phyloP scores from a whole-genome alignment of 2,329 filamentous ascomycete species.

The Trichoderma sp. region DNA sequence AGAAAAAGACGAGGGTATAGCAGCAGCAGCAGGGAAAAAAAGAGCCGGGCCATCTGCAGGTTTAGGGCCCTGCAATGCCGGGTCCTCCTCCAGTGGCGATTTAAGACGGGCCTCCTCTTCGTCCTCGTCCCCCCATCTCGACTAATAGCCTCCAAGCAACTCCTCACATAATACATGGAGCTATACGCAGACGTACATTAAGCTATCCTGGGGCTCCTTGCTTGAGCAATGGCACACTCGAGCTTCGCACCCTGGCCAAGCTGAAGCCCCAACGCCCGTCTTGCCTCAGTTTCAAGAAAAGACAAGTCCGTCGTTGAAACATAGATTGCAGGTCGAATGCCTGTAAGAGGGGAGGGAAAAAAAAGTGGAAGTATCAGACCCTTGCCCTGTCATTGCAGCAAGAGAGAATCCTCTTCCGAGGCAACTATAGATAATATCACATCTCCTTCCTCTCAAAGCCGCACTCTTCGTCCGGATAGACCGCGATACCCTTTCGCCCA shows the following conservation, averaged over 20 bases:
- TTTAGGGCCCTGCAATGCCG: conserved; percentile 11
- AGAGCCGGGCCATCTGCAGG: conserved; percentile 14
- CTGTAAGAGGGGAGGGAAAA: not conserved
- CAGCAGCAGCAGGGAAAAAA: not conserved
- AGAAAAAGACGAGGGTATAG: not conserved
- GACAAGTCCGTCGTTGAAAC: not conserved
- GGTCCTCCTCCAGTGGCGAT: conserved; percentile 8
- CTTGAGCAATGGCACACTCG: conserved; percentile 19
- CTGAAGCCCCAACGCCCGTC: not conserved
- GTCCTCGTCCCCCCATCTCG: not conserved
- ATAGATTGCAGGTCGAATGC: not conserved
- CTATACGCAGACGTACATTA: conserved; percentile 16
- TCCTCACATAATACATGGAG: conserved; percentile 18
- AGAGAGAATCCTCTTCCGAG: not conserved
- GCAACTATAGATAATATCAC: not conserved
- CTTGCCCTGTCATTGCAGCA: not conserved
- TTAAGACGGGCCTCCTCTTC: not conserved
- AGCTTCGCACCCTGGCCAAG: not conserved
- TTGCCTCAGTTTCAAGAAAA: not conserved
- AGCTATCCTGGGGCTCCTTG: not conserved
- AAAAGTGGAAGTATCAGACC: not conserved
- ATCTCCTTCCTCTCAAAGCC: conserved; percentile 8
- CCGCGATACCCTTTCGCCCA: conserved; percentile 7
- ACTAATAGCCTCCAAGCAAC: conserved; percentile 1
- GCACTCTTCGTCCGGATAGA: not conserved